A percentile compares a stretch with the other conserved stretches of the same genome.
These are phyloP conservation scores for Selenicereus undatus DNA, from an alignment of 148 eudicot species.

Conservation along the genomic window DNA sequence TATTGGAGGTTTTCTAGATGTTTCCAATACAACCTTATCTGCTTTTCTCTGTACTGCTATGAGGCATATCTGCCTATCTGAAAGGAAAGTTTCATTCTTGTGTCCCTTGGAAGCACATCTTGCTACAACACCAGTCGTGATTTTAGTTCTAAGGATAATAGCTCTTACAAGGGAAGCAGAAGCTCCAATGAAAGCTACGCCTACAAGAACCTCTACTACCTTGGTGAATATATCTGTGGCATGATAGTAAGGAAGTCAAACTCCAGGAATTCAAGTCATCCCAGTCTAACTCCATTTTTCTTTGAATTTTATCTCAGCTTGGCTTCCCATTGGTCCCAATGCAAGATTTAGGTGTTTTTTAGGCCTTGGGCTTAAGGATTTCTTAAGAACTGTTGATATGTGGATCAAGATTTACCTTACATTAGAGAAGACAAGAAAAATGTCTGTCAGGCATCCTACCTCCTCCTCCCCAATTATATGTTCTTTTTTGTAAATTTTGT, in stretches of 20 bases:
- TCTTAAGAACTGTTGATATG: no score
- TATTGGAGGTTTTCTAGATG: conserved; percentile 65
- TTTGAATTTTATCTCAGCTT: no score
- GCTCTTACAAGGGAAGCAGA: conserved; percentile 63
- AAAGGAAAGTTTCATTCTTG: conserved; percentile 52
- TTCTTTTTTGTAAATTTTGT: not conserved
- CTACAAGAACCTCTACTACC: conserved; percentile 35
- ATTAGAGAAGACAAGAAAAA: no score
- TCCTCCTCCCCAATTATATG: not conserved
- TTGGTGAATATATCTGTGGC: conserved; percentile 52
- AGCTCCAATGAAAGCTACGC: conserved; percentile 54
- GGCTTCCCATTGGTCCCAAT: no score
- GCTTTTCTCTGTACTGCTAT: conserved; percentile 55
- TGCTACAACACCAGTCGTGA: conserved; percentile 28
- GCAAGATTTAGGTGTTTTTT: no score
- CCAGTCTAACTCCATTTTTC: not conserved
- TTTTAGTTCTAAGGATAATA: conserved; percentile 36
- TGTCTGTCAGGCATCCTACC: no score
- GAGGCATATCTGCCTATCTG: conserved; percentile 64
- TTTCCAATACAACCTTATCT: conserved; percentile 33
- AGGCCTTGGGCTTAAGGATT: no score
- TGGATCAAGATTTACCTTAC: no score
- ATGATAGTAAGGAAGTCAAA: conserved; percentile 18
- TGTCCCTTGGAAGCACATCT: conserved; percentile 37
- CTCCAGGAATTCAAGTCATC: not conserved